These are phyloP conservation scores for Trametes sanguinea DNA, from an alignment of 768 basidiomycete species.

Conservation along the genomic window DNA sequence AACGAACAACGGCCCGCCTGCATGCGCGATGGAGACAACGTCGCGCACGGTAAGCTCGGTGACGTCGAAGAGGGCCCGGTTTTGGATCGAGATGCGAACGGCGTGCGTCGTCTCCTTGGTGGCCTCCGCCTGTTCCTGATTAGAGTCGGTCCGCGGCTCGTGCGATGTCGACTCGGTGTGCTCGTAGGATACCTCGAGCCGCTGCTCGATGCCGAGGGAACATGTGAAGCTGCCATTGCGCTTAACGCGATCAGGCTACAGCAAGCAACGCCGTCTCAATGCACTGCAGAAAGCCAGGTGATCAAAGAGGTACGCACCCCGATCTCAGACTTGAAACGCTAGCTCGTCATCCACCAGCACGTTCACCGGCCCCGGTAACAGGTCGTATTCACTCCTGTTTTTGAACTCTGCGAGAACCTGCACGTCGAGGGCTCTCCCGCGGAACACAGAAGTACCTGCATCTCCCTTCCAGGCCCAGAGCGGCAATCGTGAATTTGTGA, in stretches of 20 bases:
- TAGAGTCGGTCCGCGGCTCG: too few relatives aligned
- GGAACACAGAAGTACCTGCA: conserved; percentile 46
- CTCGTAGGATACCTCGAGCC: too few relatives aligned
- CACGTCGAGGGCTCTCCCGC: conserved; percentile 46
- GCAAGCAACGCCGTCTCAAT: too few relatives aligned
- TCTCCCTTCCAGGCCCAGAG: conserved; percentile 48
- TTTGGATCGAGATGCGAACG: too few relatives aligned
- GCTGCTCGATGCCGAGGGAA: conserved; percentile 43
- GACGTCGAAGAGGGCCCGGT: too few relatives aligned
- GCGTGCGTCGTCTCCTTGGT: too few relatives aligned
- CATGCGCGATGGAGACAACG: too few relatives aligned
- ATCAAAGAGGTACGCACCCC: conserved; percentile 32
- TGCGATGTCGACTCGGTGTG: too few relatives aligned
- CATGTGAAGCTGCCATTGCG: conserved; percentile 54
- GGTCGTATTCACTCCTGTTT: conserved; percentile 58
- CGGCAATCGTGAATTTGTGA: conserved; percentile 58
- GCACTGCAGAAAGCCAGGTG: background rate
- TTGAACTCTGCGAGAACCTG: conserved; percentile 50
- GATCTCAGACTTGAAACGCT: conserved; percentile 55
- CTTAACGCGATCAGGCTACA: conserved; percentile 37
- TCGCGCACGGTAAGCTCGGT: too few relatives aligned
- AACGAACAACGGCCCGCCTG: too few relatives aligned
- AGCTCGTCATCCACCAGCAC: conserved; percentile 59
- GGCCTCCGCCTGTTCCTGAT: too few relatives aligned
- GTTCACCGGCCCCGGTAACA: conserved; percentile 54